phyloP scores from a whole-genome alignment of 192 early-diverging fungal genomes.

The Pecoramyces ruminantium region DNA sequence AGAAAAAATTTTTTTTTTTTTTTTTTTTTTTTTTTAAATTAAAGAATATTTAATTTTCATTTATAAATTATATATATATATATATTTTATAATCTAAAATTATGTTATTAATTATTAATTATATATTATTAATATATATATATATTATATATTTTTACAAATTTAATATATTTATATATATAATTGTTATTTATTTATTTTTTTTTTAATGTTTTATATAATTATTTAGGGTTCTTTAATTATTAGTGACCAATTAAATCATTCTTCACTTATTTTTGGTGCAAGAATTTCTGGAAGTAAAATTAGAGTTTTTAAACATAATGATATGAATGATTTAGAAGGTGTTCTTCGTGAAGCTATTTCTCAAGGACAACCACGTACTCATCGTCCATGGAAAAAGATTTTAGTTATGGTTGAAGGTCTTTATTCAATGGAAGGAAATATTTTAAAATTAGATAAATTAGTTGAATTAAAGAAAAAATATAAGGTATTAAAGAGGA shows the following conservation, averaged over 20 bases:
- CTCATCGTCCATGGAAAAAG: constrained; percentile 97
- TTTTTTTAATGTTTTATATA: too few relatives aligned
- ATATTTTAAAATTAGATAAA: constrained; percentile 71
- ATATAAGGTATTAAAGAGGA: constrained; percentile 52
- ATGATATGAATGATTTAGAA: constrained; percentile 67
- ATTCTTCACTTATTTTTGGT: constrained; percentile 84
- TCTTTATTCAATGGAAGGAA: constrained; percentile 95
- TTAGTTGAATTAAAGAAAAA: constrained; percentile 73
- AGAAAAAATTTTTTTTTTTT: too few relatives aligned
- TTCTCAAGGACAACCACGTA: constrained; percentile 88
- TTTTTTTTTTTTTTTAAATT: too few relatives aligned
- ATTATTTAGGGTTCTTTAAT: constrained; percentile 73
- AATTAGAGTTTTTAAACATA: constrained; percentile 89
- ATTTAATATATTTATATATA: too few relatives aligned
- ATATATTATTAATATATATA: too few relatives aligned
- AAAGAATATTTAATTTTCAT: neutral
- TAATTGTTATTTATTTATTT: too few relatives aligned
- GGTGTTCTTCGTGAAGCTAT: constrained; percentile 67
- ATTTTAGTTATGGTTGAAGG: constrained; percentile 93
- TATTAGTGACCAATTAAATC: constrained; percentile 90
- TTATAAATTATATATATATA: neutral
- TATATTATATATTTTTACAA: too few relatives aligned
- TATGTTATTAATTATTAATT: too few relatives aligned
- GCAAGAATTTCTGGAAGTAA: constrained; percentile 77
- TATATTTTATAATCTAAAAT: too few relatives aligned